Conservation (phyloP, 2,329 filamentous ascomycete species). For the Ophiognomonia clavigignenti-juglandacearum region DNA sequence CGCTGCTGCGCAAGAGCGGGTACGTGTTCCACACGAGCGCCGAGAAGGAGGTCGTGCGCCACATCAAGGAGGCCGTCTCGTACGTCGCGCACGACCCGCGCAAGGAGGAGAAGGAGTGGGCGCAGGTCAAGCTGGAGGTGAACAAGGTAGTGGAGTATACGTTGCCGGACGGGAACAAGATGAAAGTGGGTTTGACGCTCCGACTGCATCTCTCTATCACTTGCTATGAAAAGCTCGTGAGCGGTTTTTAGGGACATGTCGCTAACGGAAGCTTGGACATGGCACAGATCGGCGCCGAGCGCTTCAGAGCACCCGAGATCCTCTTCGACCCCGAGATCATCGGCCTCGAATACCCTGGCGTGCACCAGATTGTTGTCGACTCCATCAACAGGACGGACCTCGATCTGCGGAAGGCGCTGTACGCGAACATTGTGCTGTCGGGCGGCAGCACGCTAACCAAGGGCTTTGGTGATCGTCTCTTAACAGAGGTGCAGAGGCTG, state of each 20-base stretch:
- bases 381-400: constrained; percentile 93
- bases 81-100: constrained; percentile 89
- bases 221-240: too few relatives aligned
- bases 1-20: constrained; percentile 83
- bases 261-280: not conserved
- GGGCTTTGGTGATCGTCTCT: constrained; percentile 88
- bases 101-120: constrained; percentile 96
- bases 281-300: constrained; percentile 76
- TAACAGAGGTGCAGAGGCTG: constrained; percentile 86
- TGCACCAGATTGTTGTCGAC: constrained; percentile 97
- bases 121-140: constrained; percentile 69
- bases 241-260: not conserved
- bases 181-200: constrained; percentile 73
- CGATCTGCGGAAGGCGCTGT: constrained; percentile 88
- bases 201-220: too few relatives aligned
- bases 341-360: constrained; percentile 90
- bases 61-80: constrained; percentile 92
- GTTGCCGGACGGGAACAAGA: constrained; percentile 86
- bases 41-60: constrained; percentile 96
- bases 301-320: constrained; percentile 94
- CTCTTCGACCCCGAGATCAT: constrained; percentile 97
- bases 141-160: constrained; percentile 81
- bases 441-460: constrained; percentile 95
- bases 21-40: constrained; percentile 96
- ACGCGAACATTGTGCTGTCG: constrained; percentile 94